These are phyloP conservation scores for Beauveria bassiana DNA, from an alignment of 2,329 filamentous ascomycete species.

Conservation along the genomic window DNA sequence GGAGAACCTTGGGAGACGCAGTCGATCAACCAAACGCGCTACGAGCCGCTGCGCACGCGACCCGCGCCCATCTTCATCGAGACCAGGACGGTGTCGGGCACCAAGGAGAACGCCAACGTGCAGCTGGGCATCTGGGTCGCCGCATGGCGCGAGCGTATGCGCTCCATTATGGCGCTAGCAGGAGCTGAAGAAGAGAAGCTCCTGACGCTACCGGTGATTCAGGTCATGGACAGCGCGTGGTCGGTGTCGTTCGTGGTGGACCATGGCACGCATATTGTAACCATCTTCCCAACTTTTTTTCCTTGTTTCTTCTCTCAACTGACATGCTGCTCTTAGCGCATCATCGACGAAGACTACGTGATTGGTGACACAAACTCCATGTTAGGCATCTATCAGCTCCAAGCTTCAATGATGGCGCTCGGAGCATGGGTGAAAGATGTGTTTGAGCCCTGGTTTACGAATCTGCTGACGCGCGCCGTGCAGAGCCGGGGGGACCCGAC, in stretches of 20 bases:
- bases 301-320: not conserved
- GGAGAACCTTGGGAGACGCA: not conserved
- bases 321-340: not conserved
- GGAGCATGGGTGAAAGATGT: constrained; percentile 4
- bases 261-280: constrained; percentile 7
- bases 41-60: not conserved
- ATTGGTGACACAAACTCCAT: constrained; percentile 11
- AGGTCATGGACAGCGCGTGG: constrained; percentile 6
- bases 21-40: constrained; percentile 10
- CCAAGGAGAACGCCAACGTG: constrained; percentile 1
- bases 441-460: constrained; percentile 11
- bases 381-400: constrained; percentile 11
- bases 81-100: constrained; percentile 8
- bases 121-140: constrained; percentile 13
- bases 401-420: constrained; percentile 7
- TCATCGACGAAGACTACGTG: constrained; percentile 7
- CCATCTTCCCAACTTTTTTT: not conserved
- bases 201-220: constrained; percentile 11
- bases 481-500: too few relatives aligned
- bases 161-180: constrained; percentile 5
- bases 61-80: constrained; percentile 13
- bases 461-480: not conserved
- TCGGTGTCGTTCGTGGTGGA: constrained; percentile 11
- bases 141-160: constrained; percentile 13
- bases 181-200: not conserved